These are phyloP conservation scores for Diaporthe eres DNA, from an alignment of 2,329 filamentous ascomycete species.

Conservation along the genomic window DNA sequence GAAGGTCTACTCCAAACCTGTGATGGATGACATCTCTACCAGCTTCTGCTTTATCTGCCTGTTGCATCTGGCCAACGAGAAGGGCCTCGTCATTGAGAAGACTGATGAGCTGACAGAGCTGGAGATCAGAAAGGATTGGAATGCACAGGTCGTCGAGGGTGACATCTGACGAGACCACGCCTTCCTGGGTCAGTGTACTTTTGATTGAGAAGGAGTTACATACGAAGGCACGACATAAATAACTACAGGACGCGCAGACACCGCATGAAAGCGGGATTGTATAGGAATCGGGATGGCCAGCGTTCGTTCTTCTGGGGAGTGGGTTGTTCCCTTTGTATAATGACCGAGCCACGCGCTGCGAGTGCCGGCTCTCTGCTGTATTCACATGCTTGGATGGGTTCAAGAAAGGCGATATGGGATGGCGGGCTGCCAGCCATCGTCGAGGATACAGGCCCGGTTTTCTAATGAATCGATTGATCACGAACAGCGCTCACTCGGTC, in stretches of 20 bases:
- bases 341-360: not conserved
- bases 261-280: constrained; percentile 12
- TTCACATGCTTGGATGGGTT: constrained; percentile 23
- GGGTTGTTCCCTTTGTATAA: constrained; percentile 30
- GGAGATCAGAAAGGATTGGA: constrained; percentile 73
- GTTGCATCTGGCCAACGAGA: constrained; percentile 92
- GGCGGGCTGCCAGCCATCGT: not conserved
- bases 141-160: constrained; percentile 67
- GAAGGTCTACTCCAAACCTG: constrained; percentile 85
- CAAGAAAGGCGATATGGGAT: not conserved
- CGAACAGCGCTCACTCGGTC: not conserved
- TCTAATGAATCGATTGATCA: constrained; percentile 7
- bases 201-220: not conserved
- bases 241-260: constrained; percentile 26
- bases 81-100: constrained; percentile 83
- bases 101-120: constrained; percentile 71
- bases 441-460: not conserved
- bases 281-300: not conserved
- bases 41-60: constrained; percentile 94
- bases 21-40: constrained; percentile 95
- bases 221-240: constrained; percentile 6
- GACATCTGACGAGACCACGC: constrained; percentile 29
- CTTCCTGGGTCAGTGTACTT: not conserved
- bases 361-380: constrained; percentile 18
- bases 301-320: constrained; percentile 24